Evolutionary conservation across 768 basidiomycete species (phyloP), one percentile per base, ranked within the genome.

Genomic region (Guyanaporus albipodus): DNA sequence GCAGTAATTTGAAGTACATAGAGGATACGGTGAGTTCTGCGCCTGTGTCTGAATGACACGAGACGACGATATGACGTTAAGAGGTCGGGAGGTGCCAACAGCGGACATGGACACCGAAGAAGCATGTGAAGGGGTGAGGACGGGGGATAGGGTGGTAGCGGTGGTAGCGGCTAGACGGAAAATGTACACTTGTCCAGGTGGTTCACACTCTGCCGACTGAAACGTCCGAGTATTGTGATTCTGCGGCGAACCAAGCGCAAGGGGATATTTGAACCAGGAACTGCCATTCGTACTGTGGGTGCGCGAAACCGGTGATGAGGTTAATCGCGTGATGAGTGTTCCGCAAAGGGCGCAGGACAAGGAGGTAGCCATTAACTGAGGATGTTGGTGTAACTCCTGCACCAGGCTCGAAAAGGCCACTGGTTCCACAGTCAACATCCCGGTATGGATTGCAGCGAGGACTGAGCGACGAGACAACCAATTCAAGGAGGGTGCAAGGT

Each of bases 391-490:
- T 66, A 70, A 11, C 48, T 87, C 83, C 38, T 77, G 72, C 18
- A 91, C 63, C 12, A 93, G 71, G 0, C 75, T 69, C 4, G 69
- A 61, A 17, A 82, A 77, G 0, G 87, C 70, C 50, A 93, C 76
- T 4, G 95, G 94, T 61, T 98, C 95, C 42, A 99, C 83, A 12
- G 78, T 80, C 23, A 99, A 77, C 60, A 93, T 87, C 0, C 91
- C 91, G 8, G 76, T 79, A 54, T 97, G 82, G 48, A 99, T 88
- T 6, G 95, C 95, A 21, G 81, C 69, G 4, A 84, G 75, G 19
- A 98, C 86, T 4, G 83, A 83, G 23, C 92, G 82, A 22, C 93
- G 79, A 14, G 87, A 86, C n/a, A 98, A 74, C 89, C 91, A 98
- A 59, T 90, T 93, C 27, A 99, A 72, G 11, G 92, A 89, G 0